Base-by-base conservation (phyloP, 176 grass and related monocot species). In the Cenchrus purpureus region DNA sequence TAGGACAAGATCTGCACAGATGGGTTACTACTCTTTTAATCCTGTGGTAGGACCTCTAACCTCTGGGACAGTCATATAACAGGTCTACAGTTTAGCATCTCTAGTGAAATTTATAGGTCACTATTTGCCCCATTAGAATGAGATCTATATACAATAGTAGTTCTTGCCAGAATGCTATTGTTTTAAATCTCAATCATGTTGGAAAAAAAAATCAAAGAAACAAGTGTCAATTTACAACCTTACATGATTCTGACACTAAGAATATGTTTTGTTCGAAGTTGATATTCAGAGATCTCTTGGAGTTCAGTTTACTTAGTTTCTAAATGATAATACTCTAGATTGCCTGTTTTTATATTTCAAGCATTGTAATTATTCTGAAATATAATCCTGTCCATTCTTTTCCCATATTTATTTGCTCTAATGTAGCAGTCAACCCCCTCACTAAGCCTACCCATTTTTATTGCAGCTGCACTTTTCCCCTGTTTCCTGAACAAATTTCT, bases 401-500 rank as follows among this genome's bases (percentile, higher is more conserved):
- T 51, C 22, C 25, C 7, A 51, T 72, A 28, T 29, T 76, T 69
- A 29, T 81, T 76, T 85, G 14, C 45, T 68, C 62, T 69, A 75
- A 12, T 42, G 34, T 34, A 34, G 34, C 34, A 17, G 29, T 84
- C 20, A 58, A 60, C 5, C 52, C 54, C 10, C 17, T 86, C 48
- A 61, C 13, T 57, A 7, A 31, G 42, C 64, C 29, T 78, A 57
- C 16, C 44, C 37, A 48, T 49, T 67, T 68, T 44, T 37, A 42
- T 85, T 68, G 13, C n/a, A 3, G 3, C 15, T 52, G 52, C 34
- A 14, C 43, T 58, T 52, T 14, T 61, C 64, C 32, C 58, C 44
- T 65, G 29, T 65, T 68, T 78, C 45, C 63, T 90, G 50, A 90
- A 72, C 50, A 46, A 49, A 48, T 76, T 37, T 74, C 14, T 88